phyloP scores from a whole-genome alignment of 805 yeast species.

The Cyberlindnera japonica region DNA sequence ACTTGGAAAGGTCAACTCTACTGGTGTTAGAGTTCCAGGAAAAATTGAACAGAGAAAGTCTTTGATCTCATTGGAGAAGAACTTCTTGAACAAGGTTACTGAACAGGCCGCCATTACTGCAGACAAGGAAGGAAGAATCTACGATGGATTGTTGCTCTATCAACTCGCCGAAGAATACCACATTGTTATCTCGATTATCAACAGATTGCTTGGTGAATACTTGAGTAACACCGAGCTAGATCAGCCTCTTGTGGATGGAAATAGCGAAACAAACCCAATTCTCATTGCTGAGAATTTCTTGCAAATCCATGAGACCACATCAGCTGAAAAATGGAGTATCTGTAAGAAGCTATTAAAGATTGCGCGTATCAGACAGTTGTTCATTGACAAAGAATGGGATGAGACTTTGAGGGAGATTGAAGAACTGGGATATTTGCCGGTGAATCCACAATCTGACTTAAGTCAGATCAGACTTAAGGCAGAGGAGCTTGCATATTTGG shows the following conservation, averaged over 20 bases:
- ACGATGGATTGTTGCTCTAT: constrained; percentile 80
- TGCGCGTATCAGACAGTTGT: constrained; percentile 61
- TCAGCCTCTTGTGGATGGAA: constrained; percentile 40
- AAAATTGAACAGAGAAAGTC: constrained; percentile 73
- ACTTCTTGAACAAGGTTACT: constrained; percentile 66
- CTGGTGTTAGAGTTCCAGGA: constrained; percentile 79
- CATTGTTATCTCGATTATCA: constrained; percentile 71
- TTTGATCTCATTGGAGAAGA: constrained; percentile 57
- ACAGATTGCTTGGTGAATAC: constrained; percentile 73
- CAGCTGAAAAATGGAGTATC: constrained; percentile 60
- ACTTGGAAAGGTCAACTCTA: constrained; percentile 77
- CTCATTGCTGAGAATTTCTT: constrained; percentile 35
- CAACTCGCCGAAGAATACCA: constrained; percentile 87
- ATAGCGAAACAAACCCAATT: constrained; percentile 41
- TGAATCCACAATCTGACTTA: constrained; percentile 32
- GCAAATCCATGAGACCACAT: constrained; percentile 53
- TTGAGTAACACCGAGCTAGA: constrained; percentile 68
- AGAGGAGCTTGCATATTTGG: constrained; percentile 59
- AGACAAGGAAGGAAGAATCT: constrained; percentile 84
- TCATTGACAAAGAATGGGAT: constrained; percentile 55
- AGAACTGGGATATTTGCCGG: constrained; percentile 64
- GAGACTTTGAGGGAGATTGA: constrained; percentile 52
- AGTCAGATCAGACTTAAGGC: constrained; percentile 56
- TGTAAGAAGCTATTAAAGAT: constrained; percentile 61
- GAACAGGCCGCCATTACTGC: constrained; percentile 84